Conservation (phyloP, 2,329 filamentous ascomycete species). For the Scorias spongiosa region DNA sequence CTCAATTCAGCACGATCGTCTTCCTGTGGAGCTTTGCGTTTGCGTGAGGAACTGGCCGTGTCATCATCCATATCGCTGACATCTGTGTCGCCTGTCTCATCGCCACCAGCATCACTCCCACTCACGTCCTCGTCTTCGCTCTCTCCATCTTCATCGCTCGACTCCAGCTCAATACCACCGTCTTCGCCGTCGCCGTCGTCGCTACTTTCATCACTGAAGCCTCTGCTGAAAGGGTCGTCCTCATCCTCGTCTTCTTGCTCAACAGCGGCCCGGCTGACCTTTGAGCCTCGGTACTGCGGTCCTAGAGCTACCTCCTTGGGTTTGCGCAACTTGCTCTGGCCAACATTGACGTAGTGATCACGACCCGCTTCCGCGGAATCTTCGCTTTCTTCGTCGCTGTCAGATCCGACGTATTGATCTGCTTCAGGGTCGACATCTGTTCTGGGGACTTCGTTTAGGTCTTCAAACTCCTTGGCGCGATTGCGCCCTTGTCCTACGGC, state of each 20-base stretch:
- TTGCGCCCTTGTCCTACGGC: neutral
- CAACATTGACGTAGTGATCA: slow-evolving; percentile 74
- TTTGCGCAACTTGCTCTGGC: slow-evolving; percentile 71
- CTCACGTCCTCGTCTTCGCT: slow-evolving; percentile 14
- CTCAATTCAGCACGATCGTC: slow-evolving; percentile 43
- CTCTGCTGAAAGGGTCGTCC: slow-evolving; percentile 32
- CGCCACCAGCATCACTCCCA: slow-evolving; percentile 12
- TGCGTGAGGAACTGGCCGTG: slow-evolving; percentile 20
- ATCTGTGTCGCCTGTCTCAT: slow-evolving; percentile 29
- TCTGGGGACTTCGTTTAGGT: neutral
- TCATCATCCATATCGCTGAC: slow-evolving; percentile 32
- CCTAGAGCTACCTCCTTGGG: slow-evolving; percentile 55
- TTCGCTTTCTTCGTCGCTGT: slow-evolving; percentile 41
- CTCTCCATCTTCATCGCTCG: slow-evolving; percentile 14
- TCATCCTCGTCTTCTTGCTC: slow-evolving; percentile 39
- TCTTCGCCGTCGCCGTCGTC: slow-evolving; percentile 12
- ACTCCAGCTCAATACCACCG: slow-evolving; percentile 26
- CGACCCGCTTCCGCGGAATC: slow-evolving; percentile 44
- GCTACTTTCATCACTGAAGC: slow-evolving; percentile 32
- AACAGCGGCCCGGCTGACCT: slow-evolving; percentile 55
- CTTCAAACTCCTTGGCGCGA: neutral
- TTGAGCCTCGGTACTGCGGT: slow-evolving; percentile 63
- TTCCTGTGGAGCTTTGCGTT: slow-evolving; percentile 23
- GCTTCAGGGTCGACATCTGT: neutral
- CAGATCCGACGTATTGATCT: slow-evolving; percentile 23